Base-by-base conservation (phyloP, 805 yeast species). In the Jamesozyma rosinii region DNA sequence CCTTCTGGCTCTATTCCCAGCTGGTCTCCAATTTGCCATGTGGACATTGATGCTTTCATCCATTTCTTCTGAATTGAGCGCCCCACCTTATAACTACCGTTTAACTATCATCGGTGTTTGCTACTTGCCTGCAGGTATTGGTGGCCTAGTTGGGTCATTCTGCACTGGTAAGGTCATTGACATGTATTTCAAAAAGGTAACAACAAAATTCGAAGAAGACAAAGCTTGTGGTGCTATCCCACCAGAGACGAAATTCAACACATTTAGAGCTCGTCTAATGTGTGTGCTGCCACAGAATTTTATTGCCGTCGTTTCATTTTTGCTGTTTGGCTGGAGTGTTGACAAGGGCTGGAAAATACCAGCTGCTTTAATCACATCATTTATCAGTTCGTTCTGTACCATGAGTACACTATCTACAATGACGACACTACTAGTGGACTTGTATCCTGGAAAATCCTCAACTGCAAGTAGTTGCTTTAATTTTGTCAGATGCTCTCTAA, bases 291-390 rank as follows among this genome's bases (percentile, higher is more conserved):
- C 83, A 4, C 68, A 75, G 11, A 58, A 64, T 31, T 43, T 68
- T 5, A 40, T 73, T 2, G 56, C 74, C 1, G 61, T 67, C 13
- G 64, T 63, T 0, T 67, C 74, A 1, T 55, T 76, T 2, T 45
- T 80, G 1, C 61, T 77, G 38, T 82, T 76, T 59, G 94, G 92
- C 2, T 85, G 95, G 95, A 75, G 83, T 49, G 57, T 84, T 6
- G 71, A 79, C 33, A 61, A 67, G 36, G 63, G 68, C 21, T 68
- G 71, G 43, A 63, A 67, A 40, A 66, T 79, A 31, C 67, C 79
- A 0, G 75, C 76, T 0, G 74, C 81, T 8, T 63, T 84, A 8
- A 69, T 84, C 3, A 67, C 77, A 43, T 67, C 81, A 1, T 75
- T 73, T 45, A 57, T 81, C 36, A 64, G 78, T n/a, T 76, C 88